Evolutionary conservation across 306 rosid species (phyloP).

Genomic region (Cucurbita ficifolia): DNA sequence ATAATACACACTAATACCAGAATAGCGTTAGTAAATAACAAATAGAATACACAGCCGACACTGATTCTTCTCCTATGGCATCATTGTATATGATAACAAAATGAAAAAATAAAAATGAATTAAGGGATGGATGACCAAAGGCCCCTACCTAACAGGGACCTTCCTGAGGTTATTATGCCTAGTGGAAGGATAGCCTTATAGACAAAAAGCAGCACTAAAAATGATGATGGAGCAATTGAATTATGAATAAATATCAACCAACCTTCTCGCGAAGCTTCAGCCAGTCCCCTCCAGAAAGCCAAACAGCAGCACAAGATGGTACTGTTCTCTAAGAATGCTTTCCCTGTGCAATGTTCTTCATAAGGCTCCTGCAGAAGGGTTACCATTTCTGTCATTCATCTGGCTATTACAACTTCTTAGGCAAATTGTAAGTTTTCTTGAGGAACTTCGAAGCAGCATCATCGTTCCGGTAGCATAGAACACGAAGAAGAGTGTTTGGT

Average conservation of each 20-base stretch:
- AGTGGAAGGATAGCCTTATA: neutral
- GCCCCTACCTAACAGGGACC: neutral
- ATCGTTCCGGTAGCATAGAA: constrained; percentile 76
- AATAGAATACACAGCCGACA: neutral
- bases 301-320: neutral
- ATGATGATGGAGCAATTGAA: neutral
- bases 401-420: constrained; percentile 56
- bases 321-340: neutral
- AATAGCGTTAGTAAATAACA: neutral
- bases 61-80: neutral
- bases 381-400: neutral
- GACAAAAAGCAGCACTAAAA: neutral
- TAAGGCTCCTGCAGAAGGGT: neutral
- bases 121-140: too few species aligned
- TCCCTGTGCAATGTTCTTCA: neutral
- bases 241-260: neutral
- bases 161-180: neutral
- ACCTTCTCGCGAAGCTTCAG: neutral
- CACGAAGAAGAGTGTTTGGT: constrained; percentile 83
- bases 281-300: neutral
- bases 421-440: constrained; percentile 77
- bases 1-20: constrained; percentile 3
- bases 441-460: constrained; percentile 75
- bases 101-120: neutral
- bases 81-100: neutral